Conservation (phyloP, 2,329 filamentous ascomycete species). For the Xylariaceae sp. region DNA sequence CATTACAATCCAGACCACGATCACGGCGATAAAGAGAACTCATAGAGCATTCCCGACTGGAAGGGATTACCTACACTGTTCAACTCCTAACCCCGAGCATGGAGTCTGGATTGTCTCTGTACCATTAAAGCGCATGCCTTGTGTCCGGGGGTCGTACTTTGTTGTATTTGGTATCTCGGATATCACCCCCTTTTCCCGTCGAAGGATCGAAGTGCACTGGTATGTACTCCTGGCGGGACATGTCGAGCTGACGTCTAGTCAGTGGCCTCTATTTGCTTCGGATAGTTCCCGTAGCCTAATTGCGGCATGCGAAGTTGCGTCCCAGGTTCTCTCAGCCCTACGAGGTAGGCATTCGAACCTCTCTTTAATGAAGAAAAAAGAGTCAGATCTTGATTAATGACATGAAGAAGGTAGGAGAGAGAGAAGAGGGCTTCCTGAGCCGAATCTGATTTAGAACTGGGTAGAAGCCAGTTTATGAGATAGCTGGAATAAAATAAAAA, state of each 20-base stretch:
- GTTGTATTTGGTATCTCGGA: conserved; percentile 16
- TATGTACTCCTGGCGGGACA: conserved; percentile 6
- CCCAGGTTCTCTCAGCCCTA: background rate
- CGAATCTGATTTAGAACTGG: background rate
- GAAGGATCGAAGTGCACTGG: conserved; percentile 8
- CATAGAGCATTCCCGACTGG: conserved; percentile 13
- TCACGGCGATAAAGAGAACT: conserved; percentile 32
- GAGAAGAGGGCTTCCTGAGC: background rate
- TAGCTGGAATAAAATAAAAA: background rate
- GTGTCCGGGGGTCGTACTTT: conserved; percentile 24
- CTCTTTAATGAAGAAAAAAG: background rate
- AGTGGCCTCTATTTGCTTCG: background rate
- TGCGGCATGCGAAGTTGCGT: conserved; percentile 1
- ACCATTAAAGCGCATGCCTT: conserved; percentile 25
- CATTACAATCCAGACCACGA: conserved; percentile 64
- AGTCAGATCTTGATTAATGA: conserved; percentile 4
- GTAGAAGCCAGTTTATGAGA: background rate
- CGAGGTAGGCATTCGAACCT: conserved; percentile 3
- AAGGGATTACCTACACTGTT: conserved; percentile 5
- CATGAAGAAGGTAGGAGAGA: background rate
- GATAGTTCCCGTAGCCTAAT: background rate
- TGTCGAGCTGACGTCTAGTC: conserved; percentile 1
- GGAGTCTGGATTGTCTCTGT: conserved; percentile 22
- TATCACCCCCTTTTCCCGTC: background rate
- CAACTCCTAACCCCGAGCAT: conserved; percentile 8